A percentile compares a stretch with the other conserved stretches of the same genome.
Conservation (phyloP, 2,329 filamentous ascomycete species). For the Dryadomyces quercus-mongolicae region DNA sequence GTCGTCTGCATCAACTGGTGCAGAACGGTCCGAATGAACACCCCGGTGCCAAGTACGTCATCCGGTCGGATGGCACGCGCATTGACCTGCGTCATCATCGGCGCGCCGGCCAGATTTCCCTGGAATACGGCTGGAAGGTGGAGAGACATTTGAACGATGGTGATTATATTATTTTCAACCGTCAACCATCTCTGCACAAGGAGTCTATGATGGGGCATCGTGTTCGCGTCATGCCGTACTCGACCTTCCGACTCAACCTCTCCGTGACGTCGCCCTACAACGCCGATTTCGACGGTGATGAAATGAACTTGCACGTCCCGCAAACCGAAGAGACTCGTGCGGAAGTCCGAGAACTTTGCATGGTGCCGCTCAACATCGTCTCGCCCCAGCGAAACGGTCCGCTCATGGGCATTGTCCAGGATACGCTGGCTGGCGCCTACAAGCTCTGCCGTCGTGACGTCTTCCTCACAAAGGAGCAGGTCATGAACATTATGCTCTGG, state of each 20-base stretch:
- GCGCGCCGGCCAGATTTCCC: conserved; percentile 68
- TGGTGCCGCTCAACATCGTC: conserved; percentile 98
- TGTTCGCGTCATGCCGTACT: conserved; percentile 97
- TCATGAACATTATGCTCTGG: conserved; percentile 97
- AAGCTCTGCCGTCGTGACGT: conserved; percentile 90
- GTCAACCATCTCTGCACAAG: conserved; percentile 97
- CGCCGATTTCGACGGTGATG: conserved; percentile 98
- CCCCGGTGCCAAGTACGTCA: conserved; percentile 92
- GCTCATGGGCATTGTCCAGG: conserved; percentile 98
- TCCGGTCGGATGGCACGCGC: conserved; percentile 82
- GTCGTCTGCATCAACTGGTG: conserved; percentile 78
- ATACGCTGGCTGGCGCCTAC: conserved; percentile 91
- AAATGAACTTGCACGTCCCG: conserved; percentile 99
- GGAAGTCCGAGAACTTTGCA: conserved; percentile 85
- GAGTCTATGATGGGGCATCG: conserved; percentile 99
- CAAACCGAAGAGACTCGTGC: conserved; percentile 95
- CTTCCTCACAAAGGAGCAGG: conserved; percentile 78
- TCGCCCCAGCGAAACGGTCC: conserved; percentile 95
- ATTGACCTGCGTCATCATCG: conserved; percentile 93
- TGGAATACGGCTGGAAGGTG: conserved; percentile 97
- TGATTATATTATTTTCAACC: conserved; percentile 99
- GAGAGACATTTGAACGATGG: conserved; percentile 93
- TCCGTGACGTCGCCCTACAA: conserved; percentile 99
- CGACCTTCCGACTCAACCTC: conserved; percentile 92
- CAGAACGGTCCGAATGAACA: conserved; percentile 91